Evolutionary conservation across 495 filamentous ascomycete species (phyloP).

Genomic region (Hypoxylon lienhwacheense): DNA sequence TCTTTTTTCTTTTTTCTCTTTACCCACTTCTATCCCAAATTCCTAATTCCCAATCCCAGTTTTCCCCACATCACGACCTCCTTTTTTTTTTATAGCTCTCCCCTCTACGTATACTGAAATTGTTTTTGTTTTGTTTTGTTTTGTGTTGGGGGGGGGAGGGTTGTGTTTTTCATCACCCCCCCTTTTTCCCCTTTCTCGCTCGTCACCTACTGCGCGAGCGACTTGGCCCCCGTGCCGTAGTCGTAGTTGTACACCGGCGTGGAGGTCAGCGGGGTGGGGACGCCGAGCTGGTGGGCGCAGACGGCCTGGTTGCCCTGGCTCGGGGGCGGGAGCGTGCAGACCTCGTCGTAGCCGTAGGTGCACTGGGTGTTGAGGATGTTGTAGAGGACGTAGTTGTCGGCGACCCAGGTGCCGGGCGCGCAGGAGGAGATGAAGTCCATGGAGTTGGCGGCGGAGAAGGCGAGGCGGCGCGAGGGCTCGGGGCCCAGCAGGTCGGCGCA

Average conservation of each 20-base stretch:
- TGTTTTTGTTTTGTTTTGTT: no score
- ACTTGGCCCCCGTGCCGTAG: slow-evolving; percentile 30
- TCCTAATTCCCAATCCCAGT: not conserved
- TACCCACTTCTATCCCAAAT: not conserved
- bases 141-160: no score
- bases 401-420: slow-evolving; percentile 35
- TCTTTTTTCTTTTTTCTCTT: no score
- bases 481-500: slow-evolving; percentile 33
- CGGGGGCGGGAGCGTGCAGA: slow-evolving; percentile 29
- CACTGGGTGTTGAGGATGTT: slow-evolving; percentile 41
- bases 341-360: slow-evolving; percentile 38
- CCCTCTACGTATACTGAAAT: no score
- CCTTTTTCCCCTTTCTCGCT: not conserved
- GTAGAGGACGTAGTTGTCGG: slow-evolving; percentile 38
- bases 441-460: slow-evolving; percentile 37
- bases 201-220: slow-evolving; percentile 8
- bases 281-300: slow-evolving; percentile 35
- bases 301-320: slow-evolving; percentile 32
- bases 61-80: not conserved
- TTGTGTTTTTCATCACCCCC: not conserved
- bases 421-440: slow-evolving; percentile 37
- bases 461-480: slow-evolving; percentile 21
- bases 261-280: not conserved
- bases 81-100: no score
- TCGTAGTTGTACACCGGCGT: slow-evolving; percentile 34